A percentile compares a stretch with the other conserved stretches of the same genome.
phyloP scores from a whole-genome alignment of 163 green algal genomes.

The Chloromonas sp. region DNA sequence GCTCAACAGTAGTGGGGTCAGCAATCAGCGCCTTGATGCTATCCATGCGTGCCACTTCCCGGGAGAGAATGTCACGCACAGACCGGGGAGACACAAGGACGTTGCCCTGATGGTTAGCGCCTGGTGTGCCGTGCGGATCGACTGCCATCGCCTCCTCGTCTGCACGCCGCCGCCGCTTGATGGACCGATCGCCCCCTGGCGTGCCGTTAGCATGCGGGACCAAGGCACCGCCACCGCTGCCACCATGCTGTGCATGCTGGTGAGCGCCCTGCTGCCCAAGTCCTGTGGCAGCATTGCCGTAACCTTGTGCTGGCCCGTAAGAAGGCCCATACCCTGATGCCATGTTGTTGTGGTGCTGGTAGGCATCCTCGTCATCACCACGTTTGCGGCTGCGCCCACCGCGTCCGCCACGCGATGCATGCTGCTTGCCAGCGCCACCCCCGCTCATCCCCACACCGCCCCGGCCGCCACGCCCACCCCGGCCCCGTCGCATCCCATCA shows the following conservation, averaged over 20 bases:
- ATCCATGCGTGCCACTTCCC: conserved; percentile 60
- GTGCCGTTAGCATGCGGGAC: too few species aligned
- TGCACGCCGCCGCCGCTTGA: conserved; percentile 27
- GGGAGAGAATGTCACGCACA: conserved; percentile 40
- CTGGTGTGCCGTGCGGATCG: too few species aligned
- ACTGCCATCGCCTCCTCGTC: not conserved
- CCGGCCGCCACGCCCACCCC: not conserved
- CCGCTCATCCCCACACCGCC: not conserved
- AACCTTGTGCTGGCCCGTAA: too few species aligned
- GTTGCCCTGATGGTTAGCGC: not conserved
- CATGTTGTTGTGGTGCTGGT: too few species aligned
- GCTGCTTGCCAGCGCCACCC: not conserved
- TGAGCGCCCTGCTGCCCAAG: not conserved
- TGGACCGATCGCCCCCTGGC: conserved; percentile 12
- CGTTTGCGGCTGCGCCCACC: not conserved
- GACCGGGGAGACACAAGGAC: not conserved
- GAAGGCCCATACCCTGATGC: too few species aligned
- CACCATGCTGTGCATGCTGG: not conserved
- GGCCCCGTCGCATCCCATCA: not conserved
- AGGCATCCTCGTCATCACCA: conserved; percentile 2
- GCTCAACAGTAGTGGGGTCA: conserved; percentile 30
- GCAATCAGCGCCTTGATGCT: conserved; percentile 29
- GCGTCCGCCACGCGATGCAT: not conserved
- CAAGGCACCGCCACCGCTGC: not conserved
- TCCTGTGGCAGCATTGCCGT: too few species aligned